Percentiles rank a stretch among this genome's conserved stretches.
These are phyloP conservation scores for Kernera saxatilis DNA, from an alignment of 345 rosid genomes.

Conservation along the genomic window DNA sequence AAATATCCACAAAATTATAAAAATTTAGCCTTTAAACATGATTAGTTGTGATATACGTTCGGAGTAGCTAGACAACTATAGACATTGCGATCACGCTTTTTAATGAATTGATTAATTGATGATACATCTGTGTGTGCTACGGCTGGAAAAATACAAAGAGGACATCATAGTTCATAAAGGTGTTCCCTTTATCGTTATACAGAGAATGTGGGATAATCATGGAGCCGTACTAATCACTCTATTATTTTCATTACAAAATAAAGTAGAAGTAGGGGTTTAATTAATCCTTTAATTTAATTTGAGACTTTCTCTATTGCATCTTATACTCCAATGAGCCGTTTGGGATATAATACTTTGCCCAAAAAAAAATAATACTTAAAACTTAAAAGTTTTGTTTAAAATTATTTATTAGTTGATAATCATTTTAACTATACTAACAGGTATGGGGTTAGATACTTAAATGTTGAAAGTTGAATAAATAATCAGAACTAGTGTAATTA, in stretches of 20 bases:
- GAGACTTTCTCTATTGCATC: neutral
- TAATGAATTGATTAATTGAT: neutral
- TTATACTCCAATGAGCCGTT: too few relatives aligned
- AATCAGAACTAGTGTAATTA: too few relatives aligned
- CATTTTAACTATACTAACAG: too few relatives aligned
- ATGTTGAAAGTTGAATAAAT: too few relatives aligned
- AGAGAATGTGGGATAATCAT: slow-evolving; percentile 37
- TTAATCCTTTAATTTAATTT: neutral
- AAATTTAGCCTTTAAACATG: neutral
- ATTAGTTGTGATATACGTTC: slow-evolving; percentile 3
- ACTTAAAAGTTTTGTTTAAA: too few relatives aligned
- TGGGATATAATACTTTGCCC: too few relatives aligned
- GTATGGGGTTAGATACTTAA: too few relatives aligned
- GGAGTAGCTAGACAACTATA: slow-evolving; percentile 6
- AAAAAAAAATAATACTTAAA: too few relatives aligned
- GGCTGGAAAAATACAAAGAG: slow-evolving; percentile 24
- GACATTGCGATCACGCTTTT: neutral
- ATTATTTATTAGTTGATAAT: too few relatives aligned
- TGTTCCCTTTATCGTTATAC: slow-evolving; percentile 18
- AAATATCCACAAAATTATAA: too few relatives aligned
- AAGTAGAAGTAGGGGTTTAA: neutral
- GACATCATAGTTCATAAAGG: slow-evolving; percentile 25
- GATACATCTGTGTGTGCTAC: slow-evolving; percentile 7
- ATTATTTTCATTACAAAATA: neutral
- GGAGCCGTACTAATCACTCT: slow-evolving; percentile 19